Evolutionary conservation across 2,329 filamentous ascomycete species (phyloP).

Genomic region (Pyrenochaeta sp.): DNA sequence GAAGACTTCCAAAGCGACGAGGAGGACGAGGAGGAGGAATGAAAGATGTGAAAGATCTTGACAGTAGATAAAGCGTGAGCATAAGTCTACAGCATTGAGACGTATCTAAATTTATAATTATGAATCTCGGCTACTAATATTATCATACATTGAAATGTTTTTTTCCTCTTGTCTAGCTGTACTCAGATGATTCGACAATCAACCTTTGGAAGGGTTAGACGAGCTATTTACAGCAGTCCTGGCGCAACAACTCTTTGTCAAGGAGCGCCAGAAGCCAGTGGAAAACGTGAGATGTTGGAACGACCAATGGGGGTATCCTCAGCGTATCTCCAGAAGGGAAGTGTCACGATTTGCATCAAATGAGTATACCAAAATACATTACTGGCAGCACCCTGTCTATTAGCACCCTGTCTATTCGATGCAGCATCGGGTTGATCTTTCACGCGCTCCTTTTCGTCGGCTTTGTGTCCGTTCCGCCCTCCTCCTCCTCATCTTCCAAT

Average conservation of each 20-base stretch:
- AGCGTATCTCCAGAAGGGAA: too few relatives aligned
- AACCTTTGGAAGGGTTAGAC: not conserved
- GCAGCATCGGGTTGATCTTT: not conserved
- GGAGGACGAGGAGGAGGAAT: not conserved
- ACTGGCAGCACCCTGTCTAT: not conserved
- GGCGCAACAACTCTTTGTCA: not conserved
- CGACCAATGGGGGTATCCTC: too few relatives aligned
- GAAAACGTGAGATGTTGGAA: too few relatives aligned
- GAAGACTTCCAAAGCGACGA: not conserved
- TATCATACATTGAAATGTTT: too few relatives aligned
- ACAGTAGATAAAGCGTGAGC: not conserved
- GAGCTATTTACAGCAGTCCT: not conserved
- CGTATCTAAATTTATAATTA: not conserved
- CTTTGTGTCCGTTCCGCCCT: not conserved
- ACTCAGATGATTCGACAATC: too few relatives aligned
- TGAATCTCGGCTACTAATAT: not conserved
- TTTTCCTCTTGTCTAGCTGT: too few relatives aligned
- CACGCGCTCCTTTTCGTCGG: not conserved
- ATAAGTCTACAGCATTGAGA: not conserved
- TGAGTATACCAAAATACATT: not conserved
- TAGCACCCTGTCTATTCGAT: not conserved
- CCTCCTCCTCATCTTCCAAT: conserved; percentile 37
- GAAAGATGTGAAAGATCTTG: not conserved
- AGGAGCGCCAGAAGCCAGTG: too few relatives aligned
- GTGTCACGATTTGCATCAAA: too few relatives aligned